Conservation (phyloP, 352 stramenopile genomes). For the Globisporangium lucens region DNA sequence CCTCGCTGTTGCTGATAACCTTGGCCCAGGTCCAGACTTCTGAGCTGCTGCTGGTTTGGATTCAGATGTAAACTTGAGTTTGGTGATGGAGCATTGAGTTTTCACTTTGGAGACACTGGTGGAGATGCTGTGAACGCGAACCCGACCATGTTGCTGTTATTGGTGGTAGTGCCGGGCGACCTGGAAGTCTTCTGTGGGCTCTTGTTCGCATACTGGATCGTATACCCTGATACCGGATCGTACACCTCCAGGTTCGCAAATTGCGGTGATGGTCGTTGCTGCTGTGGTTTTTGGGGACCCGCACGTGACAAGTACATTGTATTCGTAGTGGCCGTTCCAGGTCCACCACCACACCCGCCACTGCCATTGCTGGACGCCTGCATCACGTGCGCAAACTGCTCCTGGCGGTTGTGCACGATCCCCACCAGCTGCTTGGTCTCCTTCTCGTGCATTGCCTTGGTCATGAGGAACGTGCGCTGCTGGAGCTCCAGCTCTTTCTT, state of each 20-base stretch:
- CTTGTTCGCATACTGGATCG: slow-evolving; percentile 17
- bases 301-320: neutral
- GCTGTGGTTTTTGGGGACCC: neutral
- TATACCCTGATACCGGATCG: slow-evolving; percentile 42
- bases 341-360: neutral
- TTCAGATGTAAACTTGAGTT: neutral
- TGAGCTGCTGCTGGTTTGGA: neutral
- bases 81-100: neutral
- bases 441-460: slow-evolving; percentile 64
- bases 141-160: neutral
- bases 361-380: slow-evolving; percentile 14
- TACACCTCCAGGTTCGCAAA: slow-evolving; percentile 26
- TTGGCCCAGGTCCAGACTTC: neutral
- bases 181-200: slow-evolving; percentile 20
- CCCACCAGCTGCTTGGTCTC: slow-evolving; percentile 59
- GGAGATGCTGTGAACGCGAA: slow-evolving; percentile 4
- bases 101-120: slow-evolving; percentile 6
- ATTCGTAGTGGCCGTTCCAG: neutral
- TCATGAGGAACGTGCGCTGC: slow-evolving; percentile 45
- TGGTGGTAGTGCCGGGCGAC: neutral
- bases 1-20: neutral
- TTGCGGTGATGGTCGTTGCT: neutral
- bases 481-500: slow-evolving; percentile 28
- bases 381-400: slow-evolving; percentile 38
- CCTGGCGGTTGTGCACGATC: slow-evolving; percentile 36